Base-by-base conservation (phyloP, 176 grass and related monocot genomes). In the Oryza longistaminata region DNA sequence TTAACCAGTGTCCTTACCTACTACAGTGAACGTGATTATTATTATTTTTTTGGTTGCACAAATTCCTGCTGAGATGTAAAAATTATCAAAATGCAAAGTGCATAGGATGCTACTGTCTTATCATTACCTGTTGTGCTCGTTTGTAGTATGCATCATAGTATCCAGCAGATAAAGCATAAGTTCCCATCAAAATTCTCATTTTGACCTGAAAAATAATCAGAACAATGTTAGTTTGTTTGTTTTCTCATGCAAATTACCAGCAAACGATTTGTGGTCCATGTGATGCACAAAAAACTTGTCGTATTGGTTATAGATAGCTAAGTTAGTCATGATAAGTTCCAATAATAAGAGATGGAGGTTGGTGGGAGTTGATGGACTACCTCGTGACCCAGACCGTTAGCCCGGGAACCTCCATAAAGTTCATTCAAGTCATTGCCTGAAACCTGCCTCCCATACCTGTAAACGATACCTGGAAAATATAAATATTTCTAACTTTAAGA, bases 111-210 rank as follows among this genome's bases (percentile, higher is more conserved):
- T 45, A 71, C 71, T 83, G 67, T 71, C 79, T 58, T 87, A 83
- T 64, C n/a, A 11, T 88, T 85, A 95, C 96, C 91, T 98, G 93
- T 25, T 98, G 96, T 43, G 96, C 96, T 71, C 91, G 75, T 89
- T 95, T 98, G 81, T 98, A 95, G 80, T 94, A 94, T 71, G 93
- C 96, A 78, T 98, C 96, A 83, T 98, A 98, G 83, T 98, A 95
- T 46, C 96, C 96, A 37, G 93, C 96, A 48, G 96, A 98, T 72
- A 98, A 80, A 76, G 91, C 96, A 85, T 95, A 98, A 58, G 96
- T 95, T 84, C 96, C 96, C 96, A 95, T 98, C 85, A 98, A 92
- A 87, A 98, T 98, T 95, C 96, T 98, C 96, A 95, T 91, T 89
- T 95, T 98, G 39, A 94, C 96, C 93, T 98, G 79, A 72, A 94